Evolutionary conservation across 345 rosid species (phyloP), one percentile per base, ranked within the genome.

Genomic region (Gossypium stocksii): DNA sequence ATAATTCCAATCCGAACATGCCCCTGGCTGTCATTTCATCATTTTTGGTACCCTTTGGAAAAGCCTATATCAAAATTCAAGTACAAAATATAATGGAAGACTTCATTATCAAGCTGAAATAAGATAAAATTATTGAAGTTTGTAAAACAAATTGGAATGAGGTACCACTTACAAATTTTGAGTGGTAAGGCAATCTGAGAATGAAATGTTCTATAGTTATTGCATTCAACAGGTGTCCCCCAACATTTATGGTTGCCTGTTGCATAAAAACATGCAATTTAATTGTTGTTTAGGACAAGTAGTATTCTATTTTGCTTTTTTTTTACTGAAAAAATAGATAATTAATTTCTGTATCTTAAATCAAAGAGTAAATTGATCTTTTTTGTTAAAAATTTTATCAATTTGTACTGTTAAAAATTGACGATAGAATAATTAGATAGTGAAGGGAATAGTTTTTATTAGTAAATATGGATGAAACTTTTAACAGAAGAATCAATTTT

Each of bases 141-240:
- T 53, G 76, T 27, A 46, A 73, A 62, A 57, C 25, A 73, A 77
- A 62, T 70, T 73, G 66, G 54, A 72, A 78, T 48, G 16, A 41
- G 45, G 52, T 2, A 70, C 15, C 59, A 44, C 89, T 86, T 86
- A 89, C 93, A 77, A 82, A 86, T 86, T 84, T 88, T 41, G 90
- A 88, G 77, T 85, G 87, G 64, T 87, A 86, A 62, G 97, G 97
- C 65, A 88, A 79, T 75, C 97, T 83, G 23, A 89, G 89, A 77
- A 92, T 90, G 86, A 94, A 86, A 78, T 94, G 97, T 77, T 92
- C 93, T 9, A 92, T 90, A 27, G 92, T 88, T 20, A 88, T 83
- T 76, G 92, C 87, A 77, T 80, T 89, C 52, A 94, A 82, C 74
- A 73, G 74, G 83, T 83, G 88, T 20, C 97, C 97, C 52, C 97